phyloP scores from a whole-genome alignment of 1,284 basidiomycete species.

The Athelia sp. region DNA sequence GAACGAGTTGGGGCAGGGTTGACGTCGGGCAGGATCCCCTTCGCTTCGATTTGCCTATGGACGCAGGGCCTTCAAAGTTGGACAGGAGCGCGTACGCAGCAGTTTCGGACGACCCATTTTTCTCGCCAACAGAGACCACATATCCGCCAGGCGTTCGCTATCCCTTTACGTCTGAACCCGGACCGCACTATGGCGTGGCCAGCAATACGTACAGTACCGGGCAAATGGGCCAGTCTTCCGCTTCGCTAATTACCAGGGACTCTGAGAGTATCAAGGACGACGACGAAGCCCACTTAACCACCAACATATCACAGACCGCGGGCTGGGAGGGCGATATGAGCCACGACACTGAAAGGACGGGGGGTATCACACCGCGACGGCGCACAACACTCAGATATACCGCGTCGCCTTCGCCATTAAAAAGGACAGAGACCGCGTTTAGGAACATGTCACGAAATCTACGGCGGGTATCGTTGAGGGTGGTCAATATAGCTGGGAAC shows the following conservation, averaged over 20 bases:
- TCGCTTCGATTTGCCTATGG: neutral
- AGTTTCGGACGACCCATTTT: constrained; percentile 39
- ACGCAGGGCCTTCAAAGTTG: constrained; percentile 6
- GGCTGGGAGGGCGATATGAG: constrained; percentile 21
- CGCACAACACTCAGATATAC: constrained; percentile 44
- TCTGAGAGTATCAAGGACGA: constrained; percentile 44
- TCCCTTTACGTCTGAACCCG: constrained; percentile 9
- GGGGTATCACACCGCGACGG: constrained; percentile 33
- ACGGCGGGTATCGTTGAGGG: constrained; percentile 72
- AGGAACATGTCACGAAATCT: constrained; percentile 56
- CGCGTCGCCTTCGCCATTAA: constrained; percentile 47
- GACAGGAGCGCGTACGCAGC: constrained; percentile 18
- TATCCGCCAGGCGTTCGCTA: constrained; percentile 14
- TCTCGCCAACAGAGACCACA: constrained; percentile 30
- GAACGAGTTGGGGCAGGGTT: constrained; percentile 51
- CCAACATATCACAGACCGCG: constrained; percentile 34
- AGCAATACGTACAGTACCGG: constrained; percentile 31
- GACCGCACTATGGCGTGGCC: constrained; percentile 14
- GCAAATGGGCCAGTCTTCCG: constrained; percentile 42
- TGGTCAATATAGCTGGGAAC: constrained; percentile 76
- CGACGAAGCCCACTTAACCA: constrained; percentile 50
- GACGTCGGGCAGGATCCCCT: constrained; percentile 41
- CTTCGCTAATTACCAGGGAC: constrained; percentile 44
- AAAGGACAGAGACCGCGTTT: constrained; percentile 52
- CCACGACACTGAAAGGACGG: constrained; percentile 33